These are phyloP conservation scores for Cladochytrium replicatum DNA, from an alignment of 192 early-diverging fungal species.

Conservation along the genomic window DNA sequence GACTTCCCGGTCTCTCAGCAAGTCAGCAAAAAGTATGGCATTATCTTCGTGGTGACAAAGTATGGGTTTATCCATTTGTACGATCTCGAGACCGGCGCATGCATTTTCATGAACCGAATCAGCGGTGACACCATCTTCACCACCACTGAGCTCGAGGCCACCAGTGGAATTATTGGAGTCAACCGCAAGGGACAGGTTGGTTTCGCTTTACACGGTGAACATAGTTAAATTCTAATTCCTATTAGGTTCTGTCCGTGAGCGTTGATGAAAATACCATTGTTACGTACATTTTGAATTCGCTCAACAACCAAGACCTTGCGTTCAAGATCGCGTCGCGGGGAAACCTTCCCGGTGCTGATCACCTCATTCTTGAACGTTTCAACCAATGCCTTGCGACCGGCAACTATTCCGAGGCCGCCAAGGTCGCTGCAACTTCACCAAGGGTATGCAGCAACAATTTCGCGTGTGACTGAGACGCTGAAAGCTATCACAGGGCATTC, in stretches of 20 bases:
- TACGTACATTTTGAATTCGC: constrained; percentile 74
- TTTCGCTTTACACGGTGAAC: not conserved
- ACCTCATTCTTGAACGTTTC: constrained; percentile 86
- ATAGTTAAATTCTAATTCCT: constrained; percentile 6
- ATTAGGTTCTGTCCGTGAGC: constrained; percentile 83
- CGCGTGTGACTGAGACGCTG: not conserved
- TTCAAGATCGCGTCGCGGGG: constrained; percentile 80
- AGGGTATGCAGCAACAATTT: constrained; percentile 36
- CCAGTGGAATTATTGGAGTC: constrained; percentile 85
- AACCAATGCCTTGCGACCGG: constrained; percentile 68
- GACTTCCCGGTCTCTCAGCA: constrained; percentile 99
- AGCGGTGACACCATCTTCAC: constrained; percentile 98
- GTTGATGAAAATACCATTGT: constrained; percentile 86
- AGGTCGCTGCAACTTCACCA: constrained; percentile 90
- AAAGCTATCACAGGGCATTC: constrained; percentile 56
- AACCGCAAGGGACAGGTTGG: constrained; percentile 88
- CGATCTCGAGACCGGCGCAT: constrained; percentile 87
- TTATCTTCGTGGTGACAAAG: constrained; percentile 95
- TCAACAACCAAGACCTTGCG: constrained; percentile 84
- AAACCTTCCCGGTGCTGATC: constrained; percentile 86
- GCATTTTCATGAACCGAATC: constrained; percentile 97
- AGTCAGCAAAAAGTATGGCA: constrained; percentile 83
- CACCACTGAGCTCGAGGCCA: constrained; percentile 76
- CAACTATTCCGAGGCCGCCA: constrained; percentile 81
- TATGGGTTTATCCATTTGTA: constrained; percentile 96